Conservation (phyloP, 805 yeast species). For the Torulaspora quercuum region DNA sequence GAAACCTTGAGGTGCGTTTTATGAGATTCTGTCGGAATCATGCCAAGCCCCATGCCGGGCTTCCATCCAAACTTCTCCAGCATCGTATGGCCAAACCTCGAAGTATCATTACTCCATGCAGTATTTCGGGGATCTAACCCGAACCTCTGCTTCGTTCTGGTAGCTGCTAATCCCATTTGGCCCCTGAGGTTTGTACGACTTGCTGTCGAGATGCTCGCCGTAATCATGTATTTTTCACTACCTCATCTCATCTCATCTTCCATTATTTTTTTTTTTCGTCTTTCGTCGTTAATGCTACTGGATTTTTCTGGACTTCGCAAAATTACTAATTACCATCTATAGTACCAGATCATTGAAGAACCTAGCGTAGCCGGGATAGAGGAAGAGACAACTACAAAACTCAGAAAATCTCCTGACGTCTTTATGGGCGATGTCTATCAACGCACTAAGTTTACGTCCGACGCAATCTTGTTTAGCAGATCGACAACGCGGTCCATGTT, state of each 20-base stretch:
- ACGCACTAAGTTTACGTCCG: no score
- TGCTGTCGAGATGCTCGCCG: no score
- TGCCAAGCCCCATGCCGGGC: slow-evolving; percentile 87
- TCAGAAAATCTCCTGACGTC: no score
- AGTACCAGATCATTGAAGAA: no score
- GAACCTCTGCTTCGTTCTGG: slow-evolving; percentile 74
- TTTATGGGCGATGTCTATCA: no score
- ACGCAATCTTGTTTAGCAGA: no score
- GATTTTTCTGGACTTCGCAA: no score
- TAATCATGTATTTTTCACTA: no score
- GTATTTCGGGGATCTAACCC: slow-evolving; percentile 94
- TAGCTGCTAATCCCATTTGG: slow-evolving; percentile 77
- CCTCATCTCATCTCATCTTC: slow-evolving; percentile 20
- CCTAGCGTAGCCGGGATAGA: no score
- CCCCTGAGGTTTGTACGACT: neutral
- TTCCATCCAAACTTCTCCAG: slow-evolving; percentile 83
- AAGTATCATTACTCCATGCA: slow-evolving; percentile 83
- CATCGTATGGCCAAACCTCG: slow-evolving; percentile 84
- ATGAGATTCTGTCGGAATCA: slow-evolving; percentile 44
- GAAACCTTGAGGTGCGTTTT: slow-evolving; percentile 81
- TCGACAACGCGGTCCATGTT: no score
- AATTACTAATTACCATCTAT: no score
- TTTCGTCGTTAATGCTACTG: slow-evolving; percentile 6
- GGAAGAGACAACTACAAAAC: no score
- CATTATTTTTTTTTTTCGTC: slow-evolving; percentile 8